Base-by-base conservation (phyloP, 768 basidiomycete genomes). In the Udeniomyces megalosporus region DNA sequence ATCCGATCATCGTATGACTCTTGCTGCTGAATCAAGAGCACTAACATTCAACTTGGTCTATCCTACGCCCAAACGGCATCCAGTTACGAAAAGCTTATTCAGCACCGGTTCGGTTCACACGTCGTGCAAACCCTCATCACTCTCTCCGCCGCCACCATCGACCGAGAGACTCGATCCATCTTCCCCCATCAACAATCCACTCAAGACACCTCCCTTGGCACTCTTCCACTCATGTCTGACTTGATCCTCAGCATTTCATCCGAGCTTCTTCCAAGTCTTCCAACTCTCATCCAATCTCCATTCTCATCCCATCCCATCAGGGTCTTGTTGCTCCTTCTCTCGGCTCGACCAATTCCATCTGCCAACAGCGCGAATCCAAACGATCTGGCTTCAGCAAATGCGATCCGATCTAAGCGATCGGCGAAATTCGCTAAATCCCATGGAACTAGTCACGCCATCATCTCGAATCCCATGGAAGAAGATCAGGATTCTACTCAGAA, bases 21-120 rank as follows among this genome's bases (percentile, higher is more conserved):
- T 8, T 42, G 10, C 17, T 17, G 8, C 38, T 10, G 42, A 44
- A 10, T 44, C 29, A 34, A 4, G 12, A 6, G 51, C 29, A 4
- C 8, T 34, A n/a, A 20, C 32, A 22, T 42, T 42, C 38, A 8
- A 42, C 38, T 42, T 17, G 17, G 8, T 42, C 38, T 42, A 8
- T 42, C 38, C 17, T 17, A 8, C 38, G 10, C 38, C 38, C 38
- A 8, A 28, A 22, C 2, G 26, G 17, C 28, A 42, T 46, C 29
- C 38, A 69, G 67, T 53, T 69, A 59, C 58, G 50, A 38, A 17
- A 64, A 66, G 26, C 61, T 75, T 11, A 64, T 73, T 11, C 64
- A 78, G 69, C 86, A 97, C 69, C 81, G 91, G 31, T 97, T 95
- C 76, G 89, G 85, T 17, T 93, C 91, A 28, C 92, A 96, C 80